Evolutionary conservation across 2,329 filamentous ascomycete species (phyloP).

Genomic region (Alternaria angustiovoidea): DNA sequence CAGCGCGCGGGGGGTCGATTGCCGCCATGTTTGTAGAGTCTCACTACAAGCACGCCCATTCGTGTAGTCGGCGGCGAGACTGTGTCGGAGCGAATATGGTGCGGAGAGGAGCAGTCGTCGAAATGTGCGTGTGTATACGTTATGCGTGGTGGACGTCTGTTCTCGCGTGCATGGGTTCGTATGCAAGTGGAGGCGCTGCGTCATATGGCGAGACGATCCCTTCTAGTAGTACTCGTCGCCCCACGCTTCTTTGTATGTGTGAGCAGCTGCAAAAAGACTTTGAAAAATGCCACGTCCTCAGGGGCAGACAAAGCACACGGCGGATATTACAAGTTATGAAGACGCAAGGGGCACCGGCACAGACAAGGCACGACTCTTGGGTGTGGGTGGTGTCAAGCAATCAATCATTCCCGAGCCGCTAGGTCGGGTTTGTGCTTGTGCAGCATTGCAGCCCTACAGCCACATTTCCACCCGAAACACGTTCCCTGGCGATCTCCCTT

Average conservation of each 20-base stretch:
- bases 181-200: constrained; percentile 3
- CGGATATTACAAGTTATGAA: background rate
- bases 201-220: constrained; percentile 2
- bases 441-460: constrained; percentile 12
- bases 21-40: constrained; percentile 45
- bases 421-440: constrained; percentile 1
- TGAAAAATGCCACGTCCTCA: background rate
- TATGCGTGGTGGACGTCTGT: constrained; percentile 31
- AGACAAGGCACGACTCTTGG: constrained; percentile 35
- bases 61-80: constrained; percentile 20
- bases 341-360: constrained; percentile 25
- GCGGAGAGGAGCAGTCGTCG: background rate
- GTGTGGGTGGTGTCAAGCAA: constrained; percentile 17
- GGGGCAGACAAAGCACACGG: constrained; percentile 10
- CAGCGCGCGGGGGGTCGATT: constrained; percentile 43
- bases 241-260: constrained; percentile 1
- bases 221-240: background rate
- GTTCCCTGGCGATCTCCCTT: constrained; percentile 1
- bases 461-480: background rate
- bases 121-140: constrained; percentile 14
- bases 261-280: background rate
- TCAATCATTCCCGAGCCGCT: constrained; percentile 20
- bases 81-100: constrained; percentile 11
- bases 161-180: constrained; percentile 17
- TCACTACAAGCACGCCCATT: constrained; percentile 31